Evolutionary conservation across 495 filamentous ascomycete genomes (phyloP), one percentile per base, ranked within the genome.

Genomic region (Lophiotrema nucula): DNA sequence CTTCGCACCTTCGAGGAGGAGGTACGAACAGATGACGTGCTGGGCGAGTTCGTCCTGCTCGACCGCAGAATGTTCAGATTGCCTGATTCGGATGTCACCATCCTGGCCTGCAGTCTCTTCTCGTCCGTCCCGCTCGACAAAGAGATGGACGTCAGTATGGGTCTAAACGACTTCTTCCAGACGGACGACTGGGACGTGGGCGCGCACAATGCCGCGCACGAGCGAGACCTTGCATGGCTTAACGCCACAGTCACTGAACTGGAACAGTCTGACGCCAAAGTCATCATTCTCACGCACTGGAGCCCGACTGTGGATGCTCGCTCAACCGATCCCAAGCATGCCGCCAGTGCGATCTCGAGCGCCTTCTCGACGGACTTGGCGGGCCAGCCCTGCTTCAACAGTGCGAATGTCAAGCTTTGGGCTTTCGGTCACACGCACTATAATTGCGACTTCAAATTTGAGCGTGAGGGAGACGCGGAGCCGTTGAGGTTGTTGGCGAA

Each of bases 61-160:
- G 73, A 81, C 41, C 75, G 70, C 8, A 75, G 67, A 0, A 63
- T 72, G 23, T 78, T 72, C 47, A 67, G 75, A 44, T 26, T 79
- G n/a, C 58, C 67, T 8, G 50, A 69, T 19, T 26, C 52, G 3
- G 51, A 69, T 25, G 22, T 76, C 18, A 75, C 70, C 3, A 69
- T 83, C 16, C 64, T 81, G 4, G 78, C 78, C 22, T 81, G 79
- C 54, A 80, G 72, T 1, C 67, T 80, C 8, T 80, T 79, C 64
- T 77, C 76, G 1, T 46, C 50, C 15, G 59, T 80, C 23, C 56
- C 69, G 6, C 37, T 48, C 2, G 70, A 71, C 25, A 62, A 69
- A 11, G 41, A 46, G 12, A 65, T 68, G 19, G 55, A 12, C 15
- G 74, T 79, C 11, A 69, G 62, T 22, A 53, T 70, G 26, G 65